These are phyloP conservation scores for Leishmania aethiopica DNA, from an alignment of 208 protist species.

Conservation along the genomic window DNA sequence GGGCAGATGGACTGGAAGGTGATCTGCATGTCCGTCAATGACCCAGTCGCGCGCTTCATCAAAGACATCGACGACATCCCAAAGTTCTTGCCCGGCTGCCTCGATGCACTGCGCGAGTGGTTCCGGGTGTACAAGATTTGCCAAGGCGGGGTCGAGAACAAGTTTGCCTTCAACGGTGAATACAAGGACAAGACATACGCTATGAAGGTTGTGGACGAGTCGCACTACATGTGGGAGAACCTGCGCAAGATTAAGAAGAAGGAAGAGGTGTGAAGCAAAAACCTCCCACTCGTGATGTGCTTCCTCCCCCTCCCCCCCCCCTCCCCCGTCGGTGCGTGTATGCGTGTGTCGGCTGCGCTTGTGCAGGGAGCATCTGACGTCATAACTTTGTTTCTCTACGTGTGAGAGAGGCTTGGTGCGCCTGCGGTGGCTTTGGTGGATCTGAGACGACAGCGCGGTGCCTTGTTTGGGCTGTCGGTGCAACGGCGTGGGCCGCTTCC, in stretches of 20 bases:
- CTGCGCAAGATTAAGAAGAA: constrained; percentile 88
- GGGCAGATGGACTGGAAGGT: constrained; percentile 96
- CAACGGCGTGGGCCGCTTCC: background rate
- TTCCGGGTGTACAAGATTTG: constrained; percentile 94
- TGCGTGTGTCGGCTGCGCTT: background rate
- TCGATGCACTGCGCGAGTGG: constrained; percentile 90
- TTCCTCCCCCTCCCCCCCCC: background rate
- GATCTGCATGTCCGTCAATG: constrained; percentile 90
- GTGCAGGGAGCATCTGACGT: background rate
- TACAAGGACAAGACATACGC: constrained; percentile 88
- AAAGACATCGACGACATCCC: constrained; percentile 91
- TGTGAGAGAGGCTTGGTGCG: background rate
- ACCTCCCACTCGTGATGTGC: background rate
- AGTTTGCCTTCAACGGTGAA: constrained; percentile 91
- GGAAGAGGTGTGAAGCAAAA: constrained; percentile 59
- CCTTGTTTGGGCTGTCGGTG: background rate
- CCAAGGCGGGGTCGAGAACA: constrained; percentile 91
- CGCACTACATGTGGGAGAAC: constrained; percentile 93
- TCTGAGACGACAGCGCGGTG: background rate
- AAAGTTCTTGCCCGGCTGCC: constrained; percentile 88
- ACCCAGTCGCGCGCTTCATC: constrained; percentile 89
- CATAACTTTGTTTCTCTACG: background rate
- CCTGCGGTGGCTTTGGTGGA: background rate
- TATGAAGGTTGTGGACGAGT: constrained; percentile 89
- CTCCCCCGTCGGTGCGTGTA: background rate